These are phyloP conservation scores for Allium cepa DNA, from an alignment of 106 monocot genomes.

Conservation along the genomic window DNA sequence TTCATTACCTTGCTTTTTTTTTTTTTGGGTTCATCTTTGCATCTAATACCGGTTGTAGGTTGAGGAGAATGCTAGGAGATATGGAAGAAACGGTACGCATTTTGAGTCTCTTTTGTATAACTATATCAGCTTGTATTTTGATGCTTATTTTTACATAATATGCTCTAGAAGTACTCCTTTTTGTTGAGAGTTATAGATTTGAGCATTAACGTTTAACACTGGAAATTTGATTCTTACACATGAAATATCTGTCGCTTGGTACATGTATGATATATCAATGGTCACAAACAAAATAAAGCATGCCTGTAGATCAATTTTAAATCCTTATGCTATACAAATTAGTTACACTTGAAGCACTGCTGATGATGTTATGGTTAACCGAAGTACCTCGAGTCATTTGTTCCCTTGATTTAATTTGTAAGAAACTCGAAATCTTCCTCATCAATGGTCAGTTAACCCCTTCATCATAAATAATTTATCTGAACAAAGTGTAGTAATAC, in stretches of 20 bases:
- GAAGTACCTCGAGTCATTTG: too few relatives aligned
- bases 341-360: too few relatives aligned
- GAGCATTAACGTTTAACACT: not conserved
- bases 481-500: too few relatives aligned
- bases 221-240: not conserved
- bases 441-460: too few relatives aligned
- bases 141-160: not conserved
- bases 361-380: too few relatives aligned
- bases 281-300: too few relatives aligned
- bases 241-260: not conserved
- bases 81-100: slow-evolving; percentile 71
- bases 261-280: too few relatives aligned
- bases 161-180: not conserved
- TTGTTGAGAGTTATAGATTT: not conserved
- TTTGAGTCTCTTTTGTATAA: slow-evolving; percentile 2
- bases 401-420: too few relatives aligned
- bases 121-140: not conserved
- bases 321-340: too few relatives aligned
- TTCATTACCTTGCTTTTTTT: not conserved
- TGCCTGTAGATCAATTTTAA: too few relatives aligned
- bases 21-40: not conserved
- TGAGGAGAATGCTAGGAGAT: slow-evolving; percentile 53
- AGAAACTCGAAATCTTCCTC: too few relatives aligned
- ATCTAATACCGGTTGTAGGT: slow-evolving; percentile 30
- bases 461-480: too few relatives aligned